Evolutionary conservation across 208 protist genomes (phyloP).

Genomic region (Leishmania tropica): DNA sequence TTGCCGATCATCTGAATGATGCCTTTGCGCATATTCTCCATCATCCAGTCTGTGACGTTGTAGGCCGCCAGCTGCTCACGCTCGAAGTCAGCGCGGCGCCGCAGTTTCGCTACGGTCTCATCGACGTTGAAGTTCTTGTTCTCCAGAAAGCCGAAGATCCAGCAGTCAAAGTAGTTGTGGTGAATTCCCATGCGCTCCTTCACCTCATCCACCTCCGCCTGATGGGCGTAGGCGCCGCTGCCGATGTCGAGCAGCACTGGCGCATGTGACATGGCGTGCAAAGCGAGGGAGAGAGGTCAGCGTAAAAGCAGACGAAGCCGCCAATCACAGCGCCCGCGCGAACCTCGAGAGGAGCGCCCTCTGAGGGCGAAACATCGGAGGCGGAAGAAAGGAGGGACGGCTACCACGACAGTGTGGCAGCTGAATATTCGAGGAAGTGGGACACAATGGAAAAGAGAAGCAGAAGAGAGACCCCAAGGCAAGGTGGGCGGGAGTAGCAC

Average conservation of each 20-base stretch:
- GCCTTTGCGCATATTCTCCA: conserved; percentile 60
- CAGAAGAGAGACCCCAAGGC: too few species aligned
- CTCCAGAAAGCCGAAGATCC: conserved; percentile 85
- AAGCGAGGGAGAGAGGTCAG: background rate
- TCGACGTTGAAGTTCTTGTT: conserved; percentile 86
- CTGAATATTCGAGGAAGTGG: background rate
- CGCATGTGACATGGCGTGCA: conserved; percentile 24
- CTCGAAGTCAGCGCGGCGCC: conserved; percentile 71
- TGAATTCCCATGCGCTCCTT: conserved; percentile 59
- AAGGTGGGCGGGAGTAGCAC: background rate
- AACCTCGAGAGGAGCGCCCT: background rate
- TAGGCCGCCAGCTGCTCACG: conserved; percentile 48
- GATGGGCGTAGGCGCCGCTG: conserved; percentile 52
- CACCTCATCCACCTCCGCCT: conserved; percentile 66
- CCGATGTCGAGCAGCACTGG: conserved; percentile 62
- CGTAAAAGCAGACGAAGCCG: background rate
- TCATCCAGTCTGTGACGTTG: conserved; percentile 78
- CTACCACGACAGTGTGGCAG: background rate
- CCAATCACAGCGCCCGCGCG: background rate
- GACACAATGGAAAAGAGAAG: background rate
- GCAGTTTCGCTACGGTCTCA: conserved; percentile 74
- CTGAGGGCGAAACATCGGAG: background rate
- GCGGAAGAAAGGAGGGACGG: background rate
- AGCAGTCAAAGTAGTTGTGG: conserved; percentile 81
- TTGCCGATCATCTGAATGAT: conserved; percentile 81